phyloP scores from a whole-genome alignment of 805 yeast species.

The Candida caryicola region DNA sequence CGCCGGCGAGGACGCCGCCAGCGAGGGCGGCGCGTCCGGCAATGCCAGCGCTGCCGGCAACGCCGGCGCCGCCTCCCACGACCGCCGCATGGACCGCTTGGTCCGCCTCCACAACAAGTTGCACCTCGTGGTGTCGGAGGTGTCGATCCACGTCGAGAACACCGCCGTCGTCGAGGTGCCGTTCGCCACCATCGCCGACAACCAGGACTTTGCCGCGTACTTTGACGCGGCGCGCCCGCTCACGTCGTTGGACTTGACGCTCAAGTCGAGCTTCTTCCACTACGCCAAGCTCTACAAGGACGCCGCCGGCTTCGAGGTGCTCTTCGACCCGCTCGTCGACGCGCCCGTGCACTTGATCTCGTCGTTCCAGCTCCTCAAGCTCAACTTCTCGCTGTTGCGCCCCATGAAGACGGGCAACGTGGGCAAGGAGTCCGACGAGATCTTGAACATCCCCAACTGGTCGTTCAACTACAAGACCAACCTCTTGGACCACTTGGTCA shows the following conservation, averaged over 20 bases:
- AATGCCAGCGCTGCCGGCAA: neutral
- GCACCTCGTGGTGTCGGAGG: slow-evolving; percentile 21
- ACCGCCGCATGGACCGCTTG: slow-evolving; percentile 2
- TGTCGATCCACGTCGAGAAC: slow-evolving; percentile 28
- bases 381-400: slow-evolving; percentile 18
- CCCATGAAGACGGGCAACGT: slow-evolving; percentile 4
- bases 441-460: slow-evolving; percentile 34
- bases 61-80: neutral
- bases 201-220: slow-evolving; percentile 20
- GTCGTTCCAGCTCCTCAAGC: slow-evolving; percentile 31
- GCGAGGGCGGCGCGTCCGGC: neutral
- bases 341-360: slow-evolving; percentile 33
- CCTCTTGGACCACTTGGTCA: slow-evolving; percentile 28
- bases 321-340: slow-evolving; percentile 30
- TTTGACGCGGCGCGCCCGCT: slow-evolving; percentile 17
- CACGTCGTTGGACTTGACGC: slow-evolving; percentile 22
- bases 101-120: slow-evolving; percentile 17
- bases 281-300: slow-evolving; percentile 17
- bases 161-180: slow-evolving; percentile 27
- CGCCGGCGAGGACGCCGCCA: slow-evolving; percentile 2
- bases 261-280: slow-evolving; percentile 27
- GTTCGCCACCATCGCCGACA: slow-evolving; percentile 23
- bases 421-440: slow-evolving; percentile 21
- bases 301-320: slow-evolving; percentile 40
- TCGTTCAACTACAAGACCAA: slow-evolving; percentile 36